Base-by-base conservation (phyloP, 2,329 filamentous ascomycete genomes). In the Leptographium galeiforme region DNA sequence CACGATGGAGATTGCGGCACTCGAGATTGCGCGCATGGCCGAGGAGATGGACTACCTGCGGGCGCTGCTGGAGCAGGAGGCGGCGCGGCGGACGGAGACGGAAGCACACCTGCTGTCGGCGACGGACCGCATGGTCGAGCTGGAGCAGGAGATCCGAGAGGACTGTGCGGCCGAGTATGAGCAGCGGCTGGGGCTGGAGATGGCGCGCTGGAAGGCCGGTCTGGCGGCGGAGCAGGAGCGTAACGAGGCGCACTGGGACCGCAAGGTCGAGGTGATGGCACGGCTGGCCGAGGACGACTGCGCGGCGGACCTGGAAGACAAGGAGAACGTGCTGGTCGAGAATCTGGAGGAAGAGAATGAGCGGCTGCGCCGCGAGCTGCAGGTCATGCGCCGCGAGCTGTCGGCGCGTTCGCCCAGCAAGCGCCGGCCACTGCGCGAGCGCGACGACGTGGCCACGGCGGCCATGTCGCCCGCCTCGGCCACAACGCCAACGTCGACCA, bases 81-180 rank as follows among this genome's bases (percentile, higher is more conserved):
- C 82, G 14, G 78, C 85, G 46, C 77, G 79, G 1, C 78, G 89
- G 2, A 70, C 80, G 49, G 79, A 87, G 39, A 81, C 85, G 4
- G 89, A 96, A 63, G 77, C 83, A 2, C 84, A 84, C 58, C 78
- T 91, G 57, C 72, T 82, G 40, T 81, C 81, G 4, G 82, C 87
- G 68, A 79, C 87, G 45, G 81, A 87, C 30, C 68, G 76, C 6
- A 71, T 82, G 61, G 60, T 81, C 6, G 79, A 83, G 51, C 72
- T 95, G 13, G 93, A 98, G 65, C 82, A 87, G 60, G 84, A 85
- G 7, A 80, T 97, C 34, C 83, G 93, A 25, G 91, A 96, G 63
- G 91, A 97, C 60, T 91, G 90, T 61, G 90, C 83, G 60, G 75
- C 72, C 2, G 93, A 96, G 63, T 94, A 95, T 72, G 93, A 98